Conservation (phyloP, 192 early-diverging fungal genomes). For the Backusella circina region DNA sequence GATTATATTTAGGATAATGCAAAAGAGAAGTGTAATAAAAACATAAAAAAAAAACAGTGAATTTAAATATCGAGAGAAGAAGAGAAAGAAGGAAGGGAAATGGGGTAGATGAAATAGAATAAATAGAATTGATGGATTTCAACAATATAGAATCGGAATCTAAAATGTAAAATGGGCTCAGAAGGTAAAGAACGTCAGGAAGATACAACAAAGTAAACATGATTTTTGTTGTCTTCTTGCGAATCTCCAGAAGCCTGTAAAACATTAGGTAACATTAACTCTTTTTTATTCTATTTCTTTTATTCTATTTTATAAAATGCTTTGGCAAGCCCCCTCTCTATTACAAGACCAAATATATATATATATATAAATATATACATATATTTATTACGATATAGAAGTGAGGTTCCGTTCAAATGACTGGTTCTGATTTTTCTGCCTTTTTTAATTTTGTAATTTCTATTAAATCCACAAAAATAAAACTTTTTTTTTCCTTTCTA, state of each 20-base stretch:
- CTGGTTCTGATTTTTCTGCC: background rate
- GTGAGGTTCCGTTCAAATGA: background rate
- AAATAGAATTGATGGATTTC: background rate
- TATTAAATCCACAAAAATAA: too few species aligned
- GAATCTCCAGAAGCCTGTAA: background rate
- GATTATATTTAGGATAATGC: background rate
- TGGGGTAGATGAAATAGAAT: background rate
- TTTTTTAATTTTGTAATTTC: background rate
- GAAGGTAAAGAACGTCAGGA: slow-evolving; percentile 17
- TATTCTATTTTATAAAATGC: background rate
- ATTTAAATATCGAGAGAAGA: background rate
- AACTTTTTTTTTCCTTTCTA: background rate
- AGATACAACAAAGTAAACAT: slow-evolving; percentile 2
- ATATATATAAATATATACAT: too few species aligned
- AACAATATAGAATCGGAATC: background rate
- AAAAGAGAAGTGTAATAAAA: background rate
- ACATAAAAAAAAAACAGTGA: background rate
- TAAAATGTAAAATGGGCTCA: background rate
- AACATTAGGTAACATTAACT: background rate
- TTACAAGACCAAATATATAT: background rate
- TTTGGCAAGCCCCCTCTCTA: background rate
- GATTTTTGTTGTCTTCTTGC: background rate
- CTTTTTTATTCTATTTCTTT: background rate
- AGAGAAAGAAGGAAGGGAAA: background rate
- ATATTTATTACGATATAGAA: background rate